Evolutionary conservation across 345 rosid genomes (phyloP), one percentile per base, ranked within the genome.

Genomic region (Arabidopsis suecica): DNA sequence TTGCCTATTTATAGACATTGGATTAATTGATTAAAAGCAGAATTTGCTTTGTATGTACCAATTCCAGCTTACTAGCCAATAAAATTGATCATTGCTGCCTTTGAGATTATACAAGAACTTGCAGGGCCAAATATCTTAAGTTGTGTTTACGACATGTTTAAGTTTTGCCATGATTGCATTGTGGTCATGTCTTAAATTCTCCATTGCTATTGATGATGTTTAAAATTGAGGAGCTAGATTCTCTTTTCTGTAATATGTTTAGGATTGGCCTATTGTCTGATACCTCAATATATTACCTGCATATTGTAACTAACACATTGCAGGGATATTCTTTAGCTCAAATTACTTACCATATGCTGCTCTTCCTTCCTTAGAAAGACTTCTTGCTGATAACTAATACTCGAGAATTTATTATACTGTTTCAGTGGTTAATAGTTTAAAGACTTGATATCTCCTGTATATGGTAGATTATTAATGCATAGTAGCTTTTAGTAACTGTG

Each of bases 91-190:
- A 45, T 45, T 11, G 9, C 36, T 55, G 66, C 41, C 34, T 25
- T 66, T 11, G 9, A 36, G 51, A 66, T 47, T 50, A n/a, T 47
- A 23, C 16, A 23, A 49, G 22, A 61, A 61, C 7, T 13, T n/a
- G 38, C 73, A 49, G 38, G 32, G 66, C 61, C 42, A 75, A 47
- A 36, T 9, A 13, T 47, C 40, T 56, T 56, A 74, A 16, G 28
- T 63, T 14, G 28, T 54, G 48, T 28, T 28, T 28, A 16, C 30
- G 41, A 53, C 32, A 28, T 40, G 37, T 14, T 55, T 65, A 30
- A 51, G n/a, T 33, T 37, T 37, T 7, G 11, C 47, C 20, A 53
- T 40, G 55, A 51, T 30, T 61, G 16, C 36, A 41, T 14, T 54
- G 47, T 36, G 11, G 5, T 41, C 36, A 20, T 50, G 37, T 53